A percentile compares a stretch with the other conserved stretches of the same genome.
These are phyloP conservation scores for Apiosordaria backusii DNA, from an alignment of 495 filamentous ascomycete genomes.

Conservation along the genomic window DNA sequence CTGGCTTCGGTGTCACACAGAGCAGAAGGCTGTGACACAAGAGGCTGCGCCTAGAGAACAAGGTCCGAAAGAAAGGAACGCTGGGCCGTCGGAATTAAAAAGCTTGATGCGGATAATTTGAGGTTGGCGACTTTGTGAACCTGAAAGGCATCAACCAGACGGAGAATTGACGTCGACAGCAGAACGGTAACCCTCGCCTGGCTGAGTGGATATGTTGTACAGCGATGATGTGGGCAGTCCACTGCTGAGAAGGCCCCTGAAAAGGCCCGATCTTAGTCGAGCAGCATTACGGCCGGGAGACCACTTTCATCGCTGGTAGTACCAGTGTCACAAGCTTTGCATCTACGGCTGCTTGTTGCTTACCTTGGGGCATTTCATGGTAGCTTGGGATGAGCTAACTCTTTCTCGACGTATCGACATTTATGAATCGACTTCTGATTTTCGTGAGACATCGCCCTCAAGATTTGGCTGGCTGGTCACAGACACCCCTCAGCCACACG, in stretches of 20 bases:
- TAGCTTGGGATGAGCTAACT: neutral
- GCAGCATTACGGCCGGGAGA: neutral
- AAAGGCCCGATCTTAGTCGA: neutral
- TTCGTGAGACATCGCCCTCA: no score
- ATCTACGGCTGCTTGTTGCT: neutral
- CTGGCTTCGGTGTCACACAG: neutral
- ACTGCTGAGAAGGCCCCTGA: neutral
- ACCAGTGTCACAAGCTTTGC: neutral
- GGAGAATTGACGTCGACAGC: neutral
- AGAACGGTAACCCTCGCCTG: neutral
- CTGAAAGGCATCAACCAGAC: neutral
- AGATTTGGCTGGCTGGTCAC: no score
- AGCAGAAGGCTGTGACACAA: neutral
- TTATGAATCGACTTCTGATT: no score
- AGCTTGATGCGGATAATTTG: constrained; percentile 3
- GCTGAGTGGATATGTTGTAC: neutral
- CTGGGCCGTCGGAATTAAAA: neutral
- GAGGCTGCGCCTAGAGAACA: neutral
- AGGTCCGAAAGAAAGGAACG: neutral
- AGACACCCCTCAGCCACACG: no score
- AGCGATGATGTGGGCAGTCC: neutral
- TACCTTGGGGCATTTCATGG: neutral
- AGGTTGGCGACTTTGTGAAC: neutral
- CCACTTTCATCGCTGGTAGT: neutral
- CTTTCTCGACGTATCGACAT: no score